Conservation (phyloP, 345 rosid genomes). For the Gynandropsis gynandra region DNA sequence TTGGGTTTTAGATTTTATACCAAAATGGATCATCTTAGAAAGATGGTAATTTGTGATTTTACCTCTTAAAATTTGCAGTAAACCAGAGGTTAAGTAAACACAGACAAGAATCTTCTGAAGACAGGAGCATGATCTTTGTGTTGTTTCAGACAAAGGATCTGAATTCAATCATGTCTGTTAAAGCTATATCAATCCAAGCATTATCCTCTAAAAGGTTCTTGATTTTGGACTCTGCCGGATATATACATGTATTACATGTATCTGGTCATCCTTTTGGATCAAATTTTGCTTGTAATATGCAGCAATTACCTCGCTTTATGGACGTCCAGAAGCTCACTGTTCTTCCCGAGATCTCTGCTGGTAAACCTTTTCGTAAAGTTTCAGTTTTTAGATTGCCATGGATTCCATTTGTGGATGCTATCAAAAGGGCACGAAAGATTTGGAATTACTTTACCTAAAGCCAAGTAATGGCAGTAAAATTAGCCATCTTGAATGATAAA, state of each 20-base stretch:
- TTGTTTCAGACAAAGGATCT: conserved; percentile 33
- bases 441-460: too few relatives aligned
- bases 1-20: neutral
- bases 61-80: conserved; percentile 36
- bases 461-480: too few relatives aligned
- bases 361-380: conserved; percentile 24
- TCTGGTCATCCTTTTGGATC: conserved; percentile 30
- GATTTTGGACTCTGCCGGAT: conserved; percentile 56
- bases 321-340: conserved; percentile 65
- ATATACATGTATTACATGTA: conserved; percentile 46
- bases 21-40: too few relatives aligned
- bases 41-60: too few relatives aligned
- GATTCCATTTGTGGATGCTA: too few relatives aligned
- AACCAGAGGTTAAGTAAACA: conserved; percentile 42
- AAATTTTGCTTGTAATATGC: conserved; percentile 35
- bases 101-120: conserved; percentile 40
- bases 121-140: conserved; percentile 40
- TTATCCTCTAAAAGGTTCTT: conserved; percentile 47
- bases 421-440: too few relatives aligned
- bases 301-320: conserved; percentile 46
- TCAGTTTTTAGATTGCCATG: neutral
- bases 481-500: too few relatives aligned
- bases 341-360: conserved; percentile 49
- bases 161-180: conserved; percentile 25
- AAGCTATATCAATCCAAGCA: conserved; percentile 53